Evolutionary conservation across 2,329 filamentous ascomycete genomes (phyloP).

Genomic region (Penicillium rolfsii): DNA sequence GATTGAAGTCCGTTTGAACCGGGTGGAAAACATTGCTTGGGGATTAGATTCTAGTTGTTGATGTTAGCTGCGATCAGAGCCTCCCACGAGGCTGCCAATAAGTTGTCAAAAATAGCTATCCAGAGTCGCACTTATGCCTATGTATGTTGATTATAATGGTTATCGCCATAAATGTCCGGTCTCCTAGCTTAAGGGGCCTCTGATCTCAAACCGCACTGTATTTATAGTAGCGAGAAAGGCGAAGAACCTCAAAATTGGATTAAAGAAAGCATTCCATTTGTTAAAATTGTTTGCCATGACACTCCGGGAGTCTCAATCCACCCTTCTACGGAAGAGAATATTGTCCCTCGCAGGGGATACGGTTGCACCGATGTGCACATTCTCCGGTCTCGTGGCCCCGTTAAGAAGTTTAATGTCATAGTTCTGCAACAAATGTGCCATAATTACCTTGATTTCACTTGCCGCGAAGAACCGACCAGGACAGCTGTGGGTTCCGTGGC

Average conservation of each 20-base stretch:
- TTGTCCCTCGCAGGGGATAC: neutral
- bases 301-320: neutral
- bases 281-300: neutral
- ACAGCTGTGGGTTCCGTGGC: neutral
- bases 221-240: neutral
- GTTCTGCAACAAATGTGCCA: neutral
- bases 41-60: neutral
- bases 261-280: neutral
- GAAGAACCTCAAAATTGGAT: neutral
- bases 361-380: neutral
- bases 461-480: neutral
- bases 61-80: neutral
- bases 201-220: neutral
- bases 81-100: neutral
- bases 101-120: neutral
- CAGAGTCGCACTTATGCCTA: neutral
- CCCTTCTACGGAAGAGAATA: neutral
- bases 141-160: neutral
- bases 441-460: neutral
- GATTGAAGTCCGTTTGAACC: neutral
- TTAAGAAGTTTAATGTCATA: neutral
- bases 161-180: neutral
- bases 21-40: neutral
- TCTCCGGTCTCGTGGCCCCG: neutral
- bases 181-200: neutral